Base-by-base conservation (phyloP, 1,284 basidiomycete genomes). In the Paramarasmius palmivorus region DNA sequence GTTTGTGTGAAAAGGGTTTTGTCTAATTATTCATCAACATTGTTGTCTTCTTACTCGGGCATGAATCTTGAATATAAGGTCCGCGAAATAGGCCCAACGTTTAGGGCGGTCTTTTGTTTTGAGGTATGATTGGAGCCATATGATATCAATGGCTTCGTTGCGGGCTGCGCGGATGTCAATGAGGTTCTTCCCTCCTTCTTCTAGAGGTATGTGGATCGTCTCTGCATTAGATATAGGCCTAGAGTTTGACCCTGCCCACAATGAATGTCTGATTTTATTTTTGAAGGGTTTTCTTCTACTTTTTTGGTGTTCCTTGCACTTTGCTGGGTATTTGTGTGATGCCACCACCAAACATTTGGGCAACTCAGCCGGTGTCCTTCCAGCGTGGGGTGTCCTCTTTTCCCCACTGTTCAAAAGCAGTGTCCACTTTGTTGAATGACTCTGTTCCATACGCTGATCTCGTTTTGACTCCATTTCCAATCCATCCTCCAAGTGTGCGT, bases 101-200 rank as follows among this genome's bases (percentile, higher is more conserved):
- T 8, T 29, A 0, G 68, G 66, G 0, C 65, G 46, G 0, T 22
- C 3, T 0, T 50, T 48, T 2, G 61, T 9, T 22, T 59, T 46
- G 0, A 67, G 57, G 54, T 60, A 68, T 0, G 48, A 19, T 39
- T 58, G 60, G 0, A 68, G 25, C 63, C 64, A 66, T 41, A 57
- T 64, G 0, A 70, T 12, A 2, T 61, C 37, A 0, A 69, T 65
- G 0, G 68, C 68, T 6, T 66, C 55, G 37, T 67, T 65, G 3
- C 66, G 15, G 0, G 58, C 40, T 12, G 55, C 41, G 0, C n/a
- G n/a, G n/a, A 70, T 22, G 55, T 67, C 61, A 0, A 66, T 52
- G 0, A 70, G n/a, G 0, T 53, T 55, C 2, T 63, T 23, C 0
- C 69, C 57, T 8, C 57, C 56, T 10, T 50, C 35, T n/a, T 29